These are phyloP conservation scores for Diaporthe ampelina DNA, from an alignment of 2,329 filamentous ascomycete genomes.

Conservation along the genomic window DNA sequence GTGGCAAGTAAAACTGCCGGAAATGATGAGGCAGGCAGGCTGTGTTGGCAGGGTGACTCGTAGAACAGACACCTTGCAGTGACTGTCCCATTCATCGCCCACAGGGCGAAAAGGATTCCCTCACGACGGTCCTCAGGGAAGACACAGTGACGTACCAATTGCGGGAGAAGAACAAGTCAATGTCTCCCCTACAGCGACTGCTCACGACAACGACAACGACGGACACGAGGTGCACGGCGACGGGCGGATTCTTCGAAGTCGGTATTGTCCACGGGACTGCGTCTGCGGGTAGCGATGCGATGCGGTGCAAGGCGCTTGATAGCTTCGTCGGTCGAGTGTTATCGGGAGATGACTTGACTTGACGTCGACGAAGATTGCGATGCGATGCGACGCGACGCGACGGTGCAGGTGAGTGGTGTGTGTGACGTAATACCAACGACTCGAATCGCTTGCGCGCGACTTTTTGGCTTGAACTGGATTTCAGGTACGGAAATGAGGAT, in stretches of 20 bases:
- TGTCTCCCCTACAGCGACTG: slow-evolving; percentile 83
- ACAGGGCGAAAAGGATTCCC: slow-evolving; percentile 44
- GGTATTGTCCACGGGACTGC: slow-evolving; percentile 46
- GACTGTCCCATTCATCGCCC: slow-evolving; percentile 30
- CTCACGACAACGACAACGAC: slow-evolving; percentile 45
- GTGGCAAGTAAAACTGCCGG: background rate
- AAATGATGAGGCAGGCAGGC: background rate
- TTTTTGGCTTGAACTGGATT: slow-evolving; percentile 24
- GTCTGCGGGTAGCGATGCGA: slow-evolving; percentile 22
- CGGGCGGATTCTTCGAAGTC: slow-evolving; percentile 44
- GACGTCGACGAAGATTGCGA: slow-evolving; percentile 42
- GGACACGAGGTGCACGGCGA: slow-evolving; percentile 38
- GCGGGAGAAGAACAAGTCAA: slow-evolving; percentile 97
- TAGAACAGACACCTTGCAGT: slow-evolving; percentile 2
- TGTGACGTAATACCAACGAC: slow-evolving; percentile 42
- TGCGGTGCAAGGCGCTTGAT: slow-evolving; percentile 42
- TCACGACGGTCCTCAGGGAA: slow-evolving; percentile 44
- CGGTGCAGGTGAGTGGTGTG: slow-evolving; percentile 33
- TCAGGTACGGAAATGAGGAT: slow-evolving; percentile 42
- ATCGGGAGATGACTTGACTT: slow-evolving; percentile 39
- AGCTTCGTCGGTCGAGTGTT: slow-evolving; percentile 40
- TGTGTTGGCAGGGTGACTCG: background rate
- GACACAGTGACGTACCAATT: slow-evolving; percentile 70
- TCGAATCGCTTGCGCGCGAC: slow-evolving; percentile 42
- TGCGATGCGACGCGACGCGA: slow-evolving; percentile 39